A percentile compares a stretch with the other conserved stretches of the same genome.
Conservation (phyloP, 768 basidiomycete species). For the Leccinum incarnatum region DNA sequence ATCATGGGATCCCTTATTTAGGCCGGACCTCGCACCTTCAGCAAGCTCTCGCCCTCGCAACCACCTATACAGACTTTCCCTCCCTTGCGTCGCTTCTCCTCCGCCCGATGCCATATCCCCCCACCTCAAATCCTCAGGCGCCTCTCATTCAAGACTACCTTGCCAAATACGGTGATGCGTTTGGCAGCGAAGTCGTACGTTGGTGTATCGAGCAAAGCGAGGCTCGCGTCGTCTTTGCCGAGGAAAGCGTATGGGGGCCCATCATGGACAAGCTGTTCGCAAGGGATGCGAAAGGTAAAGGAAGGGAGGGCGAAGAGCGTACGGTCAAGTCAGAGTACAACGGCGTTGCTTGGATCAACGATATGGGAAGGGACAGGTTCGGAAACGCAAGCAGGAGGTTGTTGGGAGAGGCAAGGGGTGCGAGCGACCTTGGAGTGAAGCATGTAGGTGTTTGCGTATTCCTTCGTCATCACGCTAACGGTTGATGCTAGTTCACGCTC, state of each 20-base stretch:
- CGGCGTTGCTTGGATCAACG: constrained; percentile 83
- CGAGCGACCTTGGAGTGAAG: constrained; percentile 62
- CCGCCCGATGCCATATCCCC: constrained; percentile 58
- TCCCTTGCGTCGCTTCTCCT: constrained; percentile 85
- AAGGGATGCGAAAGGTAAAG: constrained; percentile 24
- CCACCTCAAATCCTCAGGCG: constrained; percentile 61
- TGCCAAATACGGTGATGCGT: constrained; percentile 74
- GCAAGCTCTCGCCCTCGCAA: constrained; percentile 79
- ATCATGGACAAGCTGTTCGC: constrained; percentile 74
- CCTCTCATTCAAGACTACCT: constrained; percentile 68
- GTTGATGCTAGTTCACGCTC: constrained; percentile 66
- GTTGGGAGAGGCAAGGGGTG: constrained; percentile 55
- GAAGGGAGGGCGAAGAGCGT: constrained; percentile 32
- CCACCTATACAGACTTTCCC: constrained; percentile 81
- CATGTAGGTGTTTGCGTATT: constrained; percentile 54
- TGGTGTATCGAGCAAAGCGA: constrained; percentile 94
- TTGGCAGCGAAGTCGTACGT: constrained; percentile 84
- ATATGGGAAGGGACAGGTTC: constrained; percentile 68
- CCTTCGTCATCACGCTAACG: constrained; percentile 3
- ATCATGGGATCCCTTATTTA: constrained; percentile 27
- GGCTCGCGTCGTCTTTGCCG: constrained; percentile 76
- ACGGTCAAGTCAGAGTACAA: constrained; percentile 44
- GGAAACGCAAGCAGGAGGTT: constrained; percentile 64
- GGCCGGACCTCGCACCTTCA: constrained; percentile 64
- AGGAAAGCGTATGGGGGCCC: constrained; percentile 57